Evolutionary conservation across 305 asterid species (phyloP), one percentile per base, ranked within the genome.

Genomic region (Solanum hybrid): DNA sequence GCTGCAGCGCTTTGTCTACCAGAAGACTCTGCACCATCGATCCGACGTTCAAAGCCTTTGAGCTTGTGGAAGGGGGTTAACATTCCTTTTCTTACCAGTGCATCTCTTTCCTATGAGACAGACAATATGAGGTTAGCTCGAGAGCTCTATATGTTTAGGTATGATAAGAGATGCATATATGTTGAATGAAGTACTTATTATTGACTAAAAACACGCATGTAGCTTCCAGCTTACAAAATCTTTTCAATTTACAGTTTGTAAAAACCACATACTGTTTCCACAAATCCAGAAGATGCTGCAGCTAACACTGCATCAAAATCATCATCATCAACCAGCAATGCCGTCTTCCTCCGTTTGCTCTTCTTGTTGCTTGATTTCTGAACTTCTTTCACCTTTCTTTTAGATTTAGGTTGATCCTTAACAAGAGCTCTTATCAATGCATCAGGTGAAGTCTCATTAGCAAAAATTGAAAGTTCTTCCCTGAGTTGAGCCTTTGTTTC

Each of bases 51-150:
- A 90, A 94, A 97, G 80, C 99, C 99, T 92, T 94, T 95, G 91
- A 97, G 98, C 94, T 91, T 94, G 95, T 96, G 99, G 92, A 97
- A 97, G 86, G 99, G 99, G 81, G 99, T 96, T 79, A 96, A 92
- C 82, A 97, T 90, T 92, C 99, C 99, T 91, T 95, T 97, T 24
- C 99, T 95, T 89, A 97, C 92, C 87, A 96, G 94, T 92, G 95
- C 98, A 88, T 97, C 99, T 91, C 96, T 96, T 96, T 97, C 98
- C 99, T 97, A 87, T 40, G 31, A 84, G 12, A 84, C 42, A 82
- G 72, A 31, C 27, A 84, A 84, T 51, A 84, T 20, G 76, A 32
- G 32, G n/a, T 85, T 56, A 85, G 76, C 76, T 32, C 36, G 34
- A 32, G 88, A 56, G 32, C 40, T 56, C 75, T 14, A 29, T 84